phyloP scores from a whole-genome alignment of 441 rosid genomes.

The Gossypium lobatum region DNA sequence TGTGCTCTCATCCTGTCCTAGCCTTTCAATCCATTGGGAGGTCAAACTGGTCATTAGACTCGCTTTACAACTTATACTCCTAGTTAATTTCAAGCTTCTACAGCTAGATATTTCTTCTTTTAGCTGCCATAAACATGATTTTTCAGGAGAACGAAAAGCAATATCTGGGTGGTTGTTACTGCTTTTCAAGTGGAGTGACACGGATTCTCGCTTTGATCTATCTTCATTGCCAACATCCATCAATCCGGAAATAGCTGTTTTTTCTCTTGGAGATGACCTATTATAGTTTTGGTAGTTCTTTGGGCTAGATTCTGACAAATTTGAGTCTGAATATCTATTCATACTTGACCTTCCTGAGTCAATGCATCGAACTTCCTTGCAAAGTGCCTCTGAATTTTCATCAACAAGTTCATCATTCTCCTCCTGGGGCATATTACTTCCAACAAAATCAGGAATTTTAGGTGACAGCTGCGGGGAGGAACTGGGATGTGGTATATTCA shows the following conservation, averaged over 20 bases:
- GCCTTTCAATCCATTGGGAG: slow-evolving; percentile 27
- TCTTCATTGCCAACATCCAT: slow-evolving; percentile 36
- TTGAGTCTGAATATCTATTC: slow-evolving; percentile 25
- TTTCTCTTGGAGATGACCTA: slow-evolving; percentile 29
- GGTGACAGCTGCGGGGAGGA: slow-evolving; percentile 36
- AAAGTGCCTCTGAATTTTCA: slow-evolving; percentile 39
- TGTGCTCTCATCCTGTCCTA: slow-evolving; percentile 28
- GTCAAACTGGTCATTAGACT: slow-evolving; percentile 29
- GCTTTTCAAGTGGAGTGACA: slow-evolving; percentile 21
- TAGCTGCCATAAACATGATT: slow-evolving; percentile 31
- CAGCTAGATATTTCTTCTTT: slow-evolving; percentile 35
- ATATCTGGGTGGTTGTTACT: slow-evolving; percentile 22
- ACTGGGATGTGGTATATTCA: slow-evolving; percentile 30
- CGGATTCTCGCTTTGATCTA: slow-evolving; percentile 28
- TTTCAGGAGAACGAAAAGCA: slow-evolving; percentile 38
- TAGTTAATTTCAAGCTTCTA: slow-evolving; percentile 39
- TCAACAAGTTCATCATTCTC: slow-evolving; percentile 38
- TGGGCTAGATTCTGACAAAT: slow-evolving; percentile 24
- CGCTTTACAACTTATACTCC: slow-evolving; percentile 71
- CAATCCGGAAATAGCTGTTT: slow-evolving; percentile 24
- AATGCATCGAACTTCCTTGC: slow-evolving; percentile 60
- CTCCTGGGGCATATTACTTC: slow-evolving; percentile 23
- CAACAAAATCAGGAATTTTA: slow-evolving; percentile 26
- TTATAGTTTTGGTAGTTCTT: slow-evolving; percentile 23
- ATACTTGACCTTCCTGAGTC: slow-evolving; percentile 37